A percentile compares a stretch with the other conserved stretches of the same genome.
phyloP scores from a whole-genome alignment of 768 basidiomycete species.

The Mycena leptocephala region DNA sequence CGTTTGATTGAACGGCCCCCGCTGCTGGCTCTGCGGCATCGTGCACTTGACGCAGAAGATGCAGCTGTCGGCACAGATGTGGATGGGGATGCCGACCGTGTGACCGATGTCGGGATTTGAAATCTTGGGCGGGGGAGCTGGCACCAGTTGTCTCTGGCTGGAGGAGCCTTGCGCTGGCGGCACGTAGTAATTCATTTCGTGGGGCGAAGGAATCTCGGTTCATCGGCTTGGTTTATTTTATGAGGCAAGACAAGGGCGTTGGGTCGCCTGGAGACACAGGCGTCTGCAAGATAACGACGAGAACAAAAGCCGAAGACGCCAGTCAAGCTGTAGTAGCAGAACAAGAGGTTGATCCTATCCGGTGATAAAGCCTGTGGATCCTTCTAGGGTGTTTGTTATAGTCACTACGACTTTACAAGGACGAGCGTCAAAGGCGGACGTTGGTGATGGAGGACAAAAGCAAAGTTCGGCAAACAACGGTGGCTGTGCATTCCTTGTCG shows the following conservation, averaged over 20 bases:
- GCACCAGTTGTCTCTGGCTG: not conserved
- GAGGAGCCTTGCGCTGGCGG: not conserved
- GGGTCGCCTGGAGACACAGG: not conserved
- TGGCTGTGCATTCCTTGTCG: not conserved
- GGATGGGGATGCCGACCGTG: not conserved
- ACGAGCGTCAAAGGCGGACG: not conserved
- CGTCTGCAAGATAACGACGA: not conserved
- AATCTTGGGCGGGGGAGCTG: not conserved
- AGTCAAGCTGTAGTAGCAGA: not conserved
- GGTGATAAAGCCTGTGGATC: not conserved
- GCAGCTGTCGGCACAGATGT: not conserved
- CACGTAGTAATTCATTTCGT: not conserved
- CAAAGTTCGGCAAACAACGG: slow-evolving; percentile 10
- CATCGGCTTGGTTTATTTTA: not conserved
- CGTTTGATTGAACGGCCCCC: not conserved
- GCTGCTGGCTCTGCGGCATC: not conserved
- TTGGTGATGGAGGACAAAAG: slow-evolving; percentile 16
- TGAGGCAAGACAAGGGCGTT: not conserved
- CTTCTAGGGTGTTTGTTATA: not conserved
- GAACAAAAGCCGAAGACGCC: not conserved
- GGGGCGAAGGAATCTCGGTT: not conserved
- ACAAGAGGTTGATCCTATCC: not conserved
- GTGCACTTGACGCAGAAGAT: not conserved
- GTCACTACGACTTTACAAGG: not conserved
- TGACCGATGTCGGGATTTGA: not conserved